phyloP scores from a whole-genome alignment of 805 yeast species.

The Lachancea dasiensis region DNA sequence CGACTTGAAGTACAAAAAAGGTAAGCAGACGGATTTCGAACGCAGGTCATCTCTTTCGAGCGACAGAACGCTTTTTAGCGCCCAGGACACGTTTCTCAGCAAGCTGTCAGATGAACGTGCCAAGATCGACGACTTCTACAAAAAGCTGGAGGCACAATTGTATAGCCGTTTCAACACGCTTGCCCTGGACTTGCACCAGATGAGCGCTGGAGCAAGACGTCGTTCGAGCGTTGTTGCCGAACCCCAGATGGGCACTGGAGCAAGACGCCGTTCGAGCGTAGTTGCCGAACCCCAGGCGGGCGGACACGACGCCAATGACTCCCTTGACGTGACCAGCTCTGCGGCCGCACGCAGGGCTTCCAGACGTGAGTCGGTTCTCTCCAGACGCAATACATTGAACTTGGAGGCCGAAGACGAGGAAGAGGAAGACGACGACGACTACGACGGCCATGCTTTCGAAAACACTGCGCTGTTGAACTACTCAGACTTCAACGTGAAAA shows the following conservation, averaged over 20 bases:
- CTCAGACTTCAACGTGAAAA: constrained; percentile 43
- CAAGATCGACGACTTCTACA: constrained; percentile 50
- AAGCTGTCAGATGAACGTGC: constrained; percentile 43
- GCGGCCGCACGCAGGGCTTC: not conserved
- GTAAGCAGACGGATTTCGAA: constrained; percentile 11
- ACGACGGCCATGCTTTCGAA: constrained; percentile 35
- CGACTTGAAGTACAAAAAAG: constrained; percentile 6
- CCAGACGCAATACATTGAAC: constrained; percentile 3
- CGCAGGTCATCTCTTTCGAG: constrained; percentile 22
- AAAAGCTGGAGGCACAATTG: constrained; percentile 41
- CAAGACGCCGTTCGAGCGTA: not conserved
- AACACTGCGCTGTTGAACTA: constrained; percentile 47
- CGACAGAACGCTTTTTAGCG: constrained; percentile 29
- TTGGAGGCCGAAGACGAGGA: constrained; percentile 22
- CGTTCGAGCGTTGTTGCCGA: not conserved
- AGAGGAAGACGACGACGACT: constrained; percentile 36
- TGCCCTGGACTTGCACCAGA: constrained; percentile 42
- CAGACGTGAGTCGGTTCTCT: constrained; percentile 4
- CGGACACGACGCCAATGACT: not conserved
- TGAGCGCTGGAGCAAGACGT: constrained; percentile 16
- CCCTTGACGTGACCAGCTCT: not conserved
- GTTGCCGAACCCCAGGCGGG: not conserved
- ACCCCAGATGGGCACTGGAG: not conserved
- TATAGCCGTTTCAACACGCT: constrained; percentile 42
- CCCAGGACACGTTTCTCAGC: constrained; percentile 41